Evolutionary conservation across 1,139 yeast genomes (phyloP).

Genomic region (Chernovozyma sophiae-reginae): DNA sequence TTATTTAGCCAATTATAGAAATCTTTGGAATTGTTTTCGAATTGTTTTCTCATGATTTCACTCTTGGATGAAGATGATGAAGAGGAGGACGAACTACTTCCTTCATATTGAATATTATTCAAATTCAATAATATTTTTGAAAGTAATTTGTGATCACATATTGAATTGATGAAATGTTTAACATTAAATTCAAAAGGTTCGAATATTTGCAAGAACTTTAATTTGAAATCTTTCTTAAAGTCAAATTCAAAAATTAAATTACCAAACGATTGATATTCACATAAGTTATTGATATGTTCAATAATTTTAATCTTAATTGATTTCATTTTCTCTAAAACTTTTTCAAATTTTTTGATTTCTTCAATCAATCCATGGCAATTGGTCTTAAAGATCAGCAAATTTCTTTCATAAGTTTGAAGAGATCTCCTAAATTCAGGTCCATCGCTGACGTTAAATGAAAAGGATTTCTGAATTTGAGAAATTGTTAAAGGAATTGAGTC

Average conservation of each 20-base stretch:
- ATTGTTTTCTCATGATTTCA: constrained; percentile 40
- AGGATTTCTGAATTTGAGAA: constrained; percentile 25
- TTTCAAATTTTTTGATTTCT: constrained; percentile 31
- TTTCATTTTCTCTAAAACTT: constrained; percentile 16
- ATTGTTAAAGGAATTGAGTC: constrained; percentile 1
- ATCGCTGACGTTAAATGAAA: constrained; percentile 49
- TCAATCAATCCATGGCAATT: constrained; percentile 32
- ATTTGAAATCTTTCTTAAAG: constrained; percentile 20
- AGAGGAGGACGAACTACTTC: not conserved
- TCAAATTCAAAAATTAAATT: constrained; percentile 19
- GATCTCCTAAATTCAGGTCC: constrained; percentile 72
- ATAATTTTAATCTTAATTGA: constrained; percentile 19
- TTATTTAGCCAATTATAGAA: constrained; percentile 73
- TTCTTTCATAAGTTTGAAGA: constrained; percentile 50
- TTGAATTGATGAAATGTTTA: constrained; percentile 25
- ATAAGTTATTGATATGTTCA: constrained; percentile 20
- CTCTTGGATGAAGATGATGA: not conserved
- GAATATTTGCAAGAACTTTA: constrained; percentile 19
- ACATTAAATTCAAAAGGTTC: constrained; percentile 33
- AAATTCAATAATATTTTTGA: constrained; percentile 19
- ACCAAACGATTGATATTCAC: constrained; percentile 19
- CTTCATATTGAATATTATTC: not conserved
- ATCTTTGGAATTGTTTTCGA: constrained; percentile 70
- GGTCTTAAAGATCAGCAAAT: constrained; percentile 45
- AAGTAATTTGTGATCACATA: constrained; percentile 27